These are phyloP conservation scores for Myochromella boudieri DNA, from an alignment of 768 basidiomycete genomes.

Conservation along the genomic window DNA sequence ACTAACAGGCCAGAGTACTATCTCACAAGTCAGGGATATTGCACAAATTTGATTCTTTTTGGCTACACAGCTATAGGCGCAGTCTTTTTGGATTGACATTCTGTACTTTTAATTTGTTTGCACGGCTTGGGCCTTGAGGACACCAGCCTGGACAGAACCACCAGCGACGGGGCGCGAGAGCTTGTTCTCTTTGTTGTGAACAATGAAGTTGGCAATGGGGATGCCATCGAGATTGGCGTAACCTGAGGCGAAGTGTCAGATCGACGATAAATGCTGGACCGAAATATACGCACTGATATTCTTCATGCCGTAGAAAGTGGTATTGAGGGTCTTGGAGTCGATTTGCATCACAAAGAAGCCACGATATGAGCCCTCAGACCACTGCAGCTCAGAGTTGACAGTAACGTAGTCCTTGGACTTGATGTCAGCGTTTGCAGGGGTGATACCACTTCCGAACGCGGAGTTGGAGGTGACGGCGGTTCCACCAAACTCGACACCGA, in stretches of 20 bases:
- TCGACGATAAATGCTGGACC: neutral
- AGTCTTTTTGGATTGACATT: too few species aligned
- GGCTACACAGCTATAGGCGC: too few species aligned
- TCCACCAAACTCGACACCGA: slow-evolving; percentile 63
- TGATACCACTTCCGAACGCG: slow-evolving; percentile 41
- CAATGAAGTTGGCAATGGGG: slow-evolving; percentile 6
- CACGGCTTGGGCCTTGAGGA: slow-evolving; percentile 8
- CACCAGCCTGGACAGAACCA: slow-evolving; percentile 10
- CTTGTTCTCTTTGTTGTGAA: slow-evolving; percentile 11
- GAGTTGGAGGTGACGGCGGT: slow-evolving; percentile 56
- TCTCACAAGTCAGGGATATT: too few species aligned
- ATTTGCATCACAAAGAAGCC: slow-evolving; percentile 60
- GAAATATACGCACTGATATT: neutral
- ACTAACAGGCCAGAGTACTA: too few species aligned
- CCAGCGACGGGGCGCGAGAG: slow-evolving; percentile 14
- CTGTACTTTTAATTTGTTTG: too few species aligned
- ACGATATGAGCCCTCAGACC: slow-evolving; percentile 58
- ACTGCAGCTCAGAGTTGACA: slow-evolving; percentile 51
- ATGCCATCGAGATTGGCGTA: slow-evolving; percentile 3
- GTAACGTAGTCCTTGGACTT: slow-evolving; percentile 36
- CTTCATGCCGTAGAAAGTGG: slow-evolving; percentile 55
- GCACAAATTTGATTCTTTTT: too few species aligned
- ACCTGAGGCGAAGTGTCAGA: too few species aligned
- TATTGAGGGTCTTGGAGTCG: slow-evolving; percentile 40
- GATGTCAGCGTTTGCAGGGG: slow-evolving; percentile 36